Evolutionary conservation across 805 yeast genomes (phyloP).

Genomic region (Wickerhamomyces hampshirensis): DNA sequence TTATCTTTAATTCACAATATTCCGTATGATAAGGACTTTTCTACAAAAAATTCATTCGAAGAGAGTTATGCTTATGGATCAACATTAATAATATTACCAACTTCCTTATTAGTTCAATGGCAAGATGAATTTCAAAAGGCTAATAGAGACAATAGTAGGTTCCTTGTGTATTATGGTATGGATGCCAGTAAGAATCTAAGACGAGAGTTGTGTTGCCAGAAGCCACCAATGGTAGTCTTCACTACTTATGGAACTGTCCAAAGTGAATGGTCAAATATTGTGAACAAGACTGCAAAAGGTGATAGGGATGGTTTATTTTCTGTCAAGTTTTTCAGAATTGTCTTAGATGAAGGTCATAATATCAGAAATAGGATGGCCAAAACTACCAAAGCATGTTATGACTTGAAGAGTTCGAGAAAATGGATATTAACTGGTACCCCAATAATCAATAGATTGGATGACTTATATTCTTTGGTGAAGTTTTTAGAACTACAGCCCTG

Average conservation of each 20-base stretch:
- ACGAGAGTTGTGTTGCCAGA: slow-evolving; percentile 35
- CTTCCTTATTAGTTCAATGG: slow-evolving; percentile 92
- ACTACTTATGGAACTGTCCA: slow-evolving; percentile 88
- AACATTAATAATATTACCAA: slow-evolving; percentile 81
- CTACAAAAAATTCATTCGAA: neutral
- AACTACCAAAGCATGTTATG: slow-evolving; percentile 74
- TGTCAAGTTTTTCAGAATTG: slow-evolving; percentile 68
- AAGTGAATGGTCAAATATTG: slow-evolving; percentile 59
- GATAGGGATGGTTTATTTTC: slow-evolving; percentile 56
- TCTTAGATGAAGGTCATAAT: slow-evolving; percentile 87
- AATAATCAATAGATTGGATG: slow-evolving; percentile 82
- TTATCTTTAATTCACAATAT: slow-evolving; percentile 65
- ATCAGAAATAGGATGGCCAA: slow-evolving; percentile 76
- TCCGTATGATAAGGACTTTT: slow-evolving; percentile 41
- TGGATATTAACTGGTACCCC: slow-evolving; percentile 96
- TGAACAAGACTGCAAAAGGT: slow-evolving; percentile 23
- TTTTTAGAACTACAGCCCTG: slow-evolving; percentile 85
- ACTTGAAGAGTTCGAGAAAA: slow-evolving; percentile 55
- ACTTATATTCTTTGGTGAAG: slow-evolving; percentile 69
- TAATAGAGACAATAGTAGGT: slow-evolving; percentile 38
- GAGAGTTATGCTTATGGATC: slow-evolving; percentile 58
- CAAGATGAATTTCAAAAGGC: slow-evolving; percentile 68
- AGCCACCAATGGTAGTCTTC: slow-evolving; percentile 64
- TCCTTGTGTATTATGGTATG: slow-evolving; percentile 74
- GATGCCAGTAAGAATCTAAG: slow-evolving; percentile 46